Base-by-base conservation (phyloP, 768 basidiomycete genomes). In the Epithele typhae region DNA sequence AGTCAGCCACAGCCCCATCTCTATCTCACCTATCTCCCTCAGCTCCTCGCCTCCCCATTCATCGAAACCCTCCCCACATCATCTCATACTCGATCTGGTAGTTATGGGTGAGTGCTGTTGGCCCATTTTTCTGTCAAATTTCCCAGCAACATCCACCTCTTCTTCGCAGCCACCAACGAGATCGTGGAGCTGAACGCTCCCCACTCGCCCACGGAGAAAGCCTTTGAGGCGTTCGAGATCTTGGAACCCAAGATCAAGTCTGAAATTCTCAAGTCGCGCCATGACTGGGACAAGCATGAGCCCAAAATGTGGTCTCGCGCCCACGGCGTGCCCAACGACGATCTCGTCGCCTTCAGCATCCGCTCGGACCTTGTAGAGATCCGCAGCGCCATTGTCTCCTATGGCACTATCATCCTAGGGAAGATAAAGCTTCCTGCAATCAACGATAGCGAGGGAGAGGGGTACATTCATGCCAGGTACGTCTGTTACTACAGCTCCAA, bases 361-460 rank as follows among this genome's bases (percentile, higher is more conserved):
- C 59, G 68, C 54, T 35, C 65, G 5, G 73, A 74, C 52, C 66
- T 77, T 37, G 67, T 74, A 12, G 55, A 65, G 52, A 61, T 72
- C 24, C 70, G 84, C 45, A 81, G 77, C 56, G 84, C 74, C 4
- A 51, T 64, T 30, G 81, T 81, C 25, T 73, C 80, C 48, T 80
- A 89, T 61, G 87, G 87, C 14, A 78, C 74, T 9, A 77, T 89
- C 46, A 77, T 91, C 49, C 62, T 91, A 10, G 87, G 88, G 22
- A 88, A 90, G 72, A 76, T 89, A 61, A 76, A 75, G 55, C 72
- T 89, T 37, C 83, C 84, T 7, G 82, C 76, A 18, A 67, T 87
- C 43, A 68, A 76, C 6, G 85, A 87, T 57, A 69, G 62, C 24
- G 67, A 77, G 56, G 84, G 86, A 23, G 70, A 72, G 55, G 86